Evolutionary conservation across 2,329 filamentous ascomycete species (phyloP), one percentile per base, ranked within the genome.

Genomic region (Aspergillus proliferans): DNA sequence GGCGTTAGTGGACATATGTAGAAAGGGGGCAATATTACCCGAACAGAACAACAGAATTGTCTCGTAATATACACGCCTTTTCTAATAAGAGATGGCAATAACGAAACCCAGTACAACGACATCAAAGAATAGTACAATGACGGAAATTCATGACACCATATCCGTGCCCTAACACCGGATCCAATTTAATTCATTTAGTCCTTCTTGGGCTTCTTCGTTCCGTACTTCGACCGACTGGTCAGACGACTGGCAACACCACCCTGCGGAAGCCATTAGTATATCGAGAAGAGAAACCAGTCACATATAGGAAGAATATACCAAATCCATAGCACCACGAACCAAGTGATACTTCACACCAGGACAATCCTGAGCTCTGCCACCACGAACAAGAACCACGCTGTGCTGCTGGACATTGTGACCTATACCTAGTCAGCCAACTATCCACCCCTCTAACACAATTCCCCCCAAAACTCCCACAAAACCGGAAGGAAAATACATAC

Each of bases 341-440:
- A 96, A 76, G 71, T 94, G 89, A 70, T 98, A 98, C 66, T 91
- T 85, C 72, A 98, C 93, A 84, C 93, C 93, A 53, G 93, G 93
- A 76, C 93, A 98, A 84, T 98, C 93, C 80, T 97, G 93, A 56
- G 83, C 84, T 67, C 93, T 80, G 2, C 93, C 93, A 50, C 93
- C 93, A 58, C 93, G 80, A n/a, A 98, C 91, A 58, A 97, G 77
- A 48, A 98, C 93, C 43, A 98, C 93, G 62, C 87, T 94, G 77
- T 98, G 94, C 79, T 97, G 93, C 78, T 97, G 92, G 58, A 97
- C 91, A 71, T 97, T 98, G 75, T 98, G 93, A 44, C 93, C 81
- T 83, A 8, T 46, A 36, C 45, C 15, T 6, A 22, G 8, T 40
- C 19, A 19, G 15, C 18, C 7, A 22, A 22, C 38, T 3, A 6